Evolutionary conservation across 2,329 filamentous ascomycete species (phyloP).

Genomic region (Curvularia sp.): DNA sequence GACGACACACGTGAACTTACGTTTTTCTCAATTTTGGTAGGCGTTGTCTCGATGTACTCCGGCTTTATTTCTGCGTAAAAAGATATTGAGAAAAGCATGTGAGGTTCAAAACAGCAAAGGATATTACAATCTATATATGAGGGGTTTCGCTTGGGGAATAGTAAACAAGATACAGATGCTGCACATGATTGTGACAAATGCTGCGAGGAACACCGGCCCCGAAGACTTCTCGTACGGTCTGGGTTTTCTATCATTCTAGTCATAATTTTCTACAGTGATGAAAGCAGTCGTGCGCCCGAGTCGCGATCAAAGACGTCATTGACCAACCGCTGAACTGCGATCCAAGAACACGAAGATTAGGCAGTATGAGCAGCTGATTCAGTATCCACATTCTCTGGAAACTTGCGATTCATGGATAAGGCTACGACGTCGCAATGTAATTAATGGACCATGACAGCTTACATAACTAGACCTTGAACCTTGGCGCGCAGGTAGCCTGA

Average conservation of each 20-base stretch:
- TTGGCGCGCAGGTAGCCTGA: constrained; percentile 10
- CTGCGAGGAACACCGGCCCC: background rate
- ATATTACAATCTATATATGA: background rate
- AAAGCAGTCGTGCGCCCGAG: background rate
- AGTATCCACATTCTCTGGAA: background rate
- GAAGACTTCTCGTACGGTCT: background rate
- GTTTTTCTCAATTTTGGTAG: background rate
- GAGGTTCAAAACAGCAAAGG: background rate
- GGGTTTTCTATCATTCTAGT: background rate
- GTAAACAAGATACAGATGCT: background rate
- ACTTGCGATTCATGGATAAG: background rate
- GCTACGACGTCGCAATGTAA: background rate
- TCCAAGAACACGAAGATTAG: background rate
- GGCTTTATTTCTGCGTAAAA: background rate
- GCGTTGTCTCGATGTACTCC: background rate
- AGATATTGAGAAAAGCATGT: background rate
- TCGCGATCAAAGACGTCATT: background rate
- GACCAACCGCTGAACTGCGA: background rate
- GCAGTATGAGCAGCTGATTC: background rate
- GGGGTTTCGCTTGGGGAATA: background rate
- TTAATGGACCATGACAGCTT: background rate
- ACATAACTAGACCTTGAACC: constrained; percentile 8
- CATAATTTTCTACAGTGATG: background rate
- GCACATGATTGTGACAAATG: background rate
- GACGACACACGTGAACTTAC: too few relatives aligned